These are phyloP conservation scores for Beauveria pseudobassiana DNA, from an alignment of 2,329 filamentous ascomycete species.

Conservation along the genomic window DNA sequence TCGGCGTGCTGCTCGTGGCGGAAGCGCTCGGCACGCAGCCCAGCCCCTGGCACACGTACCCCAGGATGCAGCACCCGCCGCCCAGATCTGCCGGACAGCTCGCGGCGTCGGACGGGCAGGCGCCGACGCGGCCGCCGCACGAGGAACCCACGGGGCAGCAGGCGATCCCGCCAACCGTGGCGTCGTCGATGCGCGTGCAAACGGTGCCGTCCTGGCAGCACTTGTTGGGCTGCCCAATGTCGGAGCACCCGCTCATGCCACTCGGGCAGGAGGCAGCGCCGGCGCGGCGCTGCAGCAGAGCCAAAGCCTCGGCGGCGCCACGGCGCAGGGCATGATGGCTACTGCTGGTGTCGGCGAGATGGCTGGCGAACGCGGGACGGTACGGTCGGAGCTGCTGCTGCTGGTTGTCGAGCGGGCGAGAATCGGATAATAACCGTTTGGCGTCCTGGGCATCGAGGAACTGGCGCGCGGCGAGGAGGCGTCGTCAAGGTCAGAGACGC, in stretches of 20 bases:
- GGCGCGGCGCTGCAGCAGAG: constrained; percentile 43
- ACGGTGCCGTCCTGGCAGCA: constrained; percentile 62
- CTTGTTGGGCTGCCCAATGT: constrained; percentile 59
- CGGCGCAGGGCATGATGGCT: constrained; percentile 24
- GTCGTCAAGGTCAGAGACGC: constrained; percentile 21
- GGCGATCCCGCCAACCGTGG: constrained; percentile 59
- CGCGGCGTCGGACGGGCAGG: constrained; percentile 55
- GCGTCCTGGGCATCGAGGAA: constrained; percentile 22
- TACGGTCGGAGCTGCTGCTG: constrained; percentile 23
- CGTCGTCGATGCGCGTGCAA: constrained; percentile 58
- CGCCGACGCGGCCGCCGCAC: constrained; percentile 56
- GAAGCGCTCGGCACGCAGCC: constrained; percentile 47
- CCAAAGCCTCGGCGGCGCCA: constrained; percentile 39
- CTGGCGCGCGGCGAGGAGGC: constrained; percentile 24
- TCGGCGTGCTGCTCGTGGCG: constrained; percentile 18
- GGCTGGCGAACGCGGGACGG: constrained; percentile 44
- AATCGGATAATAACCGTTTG: not conserved
- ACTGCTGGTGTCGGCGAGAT: constrained; percentile 26
- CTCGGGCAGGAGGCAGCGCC: constrained; percentile 55
- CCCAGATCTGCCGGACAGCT: constrained; percentile 58
- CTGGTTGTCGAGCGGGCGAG: not conserved
- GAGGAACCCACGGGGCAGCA: constrained; percentile 62
- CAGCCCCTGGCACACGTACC: constrained; percentile 60
- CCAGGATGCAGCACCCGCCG: constrained; percentile 69
- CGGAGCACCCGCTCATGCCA: constrained; percentile 57